These are phyloP conservation scores for Sanguinoderma infundibulare DNA, from an alignment of 1,284 basidiomycete genomes.

Conservation along the genomic window DNA sequence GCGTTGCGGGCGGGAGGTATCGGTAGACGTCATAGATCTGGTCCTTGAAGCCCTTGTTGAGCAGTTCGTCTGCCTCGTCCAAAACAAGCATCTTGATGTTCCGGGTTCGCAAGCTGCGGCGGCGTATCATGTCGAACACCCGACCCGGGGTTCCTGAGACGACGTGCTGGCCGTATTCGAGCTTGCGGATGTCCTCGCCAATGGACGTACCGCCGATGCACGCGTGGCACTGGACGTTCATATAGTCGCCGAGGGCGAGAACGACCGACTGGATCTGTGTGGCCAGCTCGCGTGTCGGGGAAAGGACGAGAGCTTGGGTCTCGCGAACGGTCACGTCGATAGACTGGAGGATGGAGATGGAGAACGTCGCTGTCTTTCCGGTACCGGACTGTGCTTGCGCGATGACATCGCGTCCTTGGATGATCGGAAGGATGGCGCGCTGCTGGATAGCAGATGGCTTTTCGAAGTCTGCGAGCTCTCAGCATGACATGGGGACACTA, in stretches of 20 bases:
- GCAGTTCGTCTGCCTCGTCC: slow-evolving; percentile 96
- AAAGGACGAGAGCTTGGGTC: slow-evolving; percentile 95
- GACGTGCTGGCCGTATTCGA: slow-evolving; percentile 98
- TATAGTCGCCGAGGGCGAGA: slow-evolving; percentile 96
- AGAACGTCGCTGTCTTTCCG: slow-evolving; percentile 99
- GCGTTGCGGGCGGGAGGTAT: slow-evolving; percentile 97
- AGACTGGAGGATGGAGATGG: slow-evolving; percentile 92
- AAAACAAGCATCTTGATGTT: slow-evolving; percentile 99
- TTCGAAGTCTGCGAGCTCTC: slow-evolving; percentile 81
- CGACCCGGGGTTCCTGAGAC: slow-evolving; percentile 98
- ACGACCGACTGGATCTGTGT: slow-evolving; percentile 99
- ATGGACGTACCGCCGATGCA: slow-evolving; percentile 98
- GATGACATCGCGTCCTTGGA: slow-evolving; percentile 94
- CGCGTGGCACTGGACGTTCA: slow-evolving; percentile 99
- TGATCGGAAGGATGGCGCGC: slow-evolving; percentile 95
- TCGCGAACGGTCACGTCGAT: slow-evolving; percentile 97
- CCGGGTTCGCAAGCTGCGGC: slow-evolving; percentile 90
- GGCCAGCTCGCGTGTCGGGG: slow-evolving; percentile 93
- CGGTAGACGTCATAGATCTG: slow-evolving; percentile 99
- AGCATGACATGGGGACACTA: neutral
- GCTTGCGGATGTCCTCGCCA: slow-evolving; percentile 97
- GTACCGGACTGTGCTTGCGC: slow-evolving; percentile 99
- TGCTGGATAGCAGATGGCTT: slow-evolving; percentile 99
- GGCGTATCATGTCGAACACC: slow-evolving; percentile 99
- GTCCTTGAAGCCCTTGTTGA: slow-evolving; percentile 99